Base-by-base conservation (phyloP, 768 basidiomycete genomes). In the Phaffia tasmanica region DNA sequence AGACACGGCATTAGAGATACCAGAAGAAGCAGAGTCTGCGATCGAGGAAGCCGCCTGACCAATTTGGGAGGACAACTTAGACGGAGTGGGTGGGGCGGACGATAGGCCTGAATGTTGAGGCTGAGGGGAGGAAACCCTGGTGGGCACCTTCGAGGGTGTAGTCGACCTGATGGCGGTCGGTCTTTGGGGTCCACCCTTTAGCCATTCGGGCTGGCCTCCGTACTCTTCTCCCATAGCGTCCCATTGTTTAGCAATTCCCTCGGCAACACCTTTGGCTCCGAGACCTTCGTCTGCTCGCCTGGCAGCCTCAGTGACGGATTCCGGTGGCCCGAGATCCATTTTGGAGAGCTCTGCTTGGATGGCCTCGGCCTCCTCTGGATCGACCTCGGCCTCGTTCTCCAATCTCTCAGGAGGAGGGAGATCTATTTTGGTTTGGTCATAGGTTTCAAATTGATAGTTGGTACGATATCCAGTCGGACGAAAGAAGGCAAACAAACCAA, bases 271-370 rank as follows among this genome's bases (percentile, higher is more conserved):
- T 23, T 70, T 67, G 19, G 59, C 67, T 11, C 65, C 60, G 32
- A 70, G 32, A 14, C 68, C 66, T 55, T 70, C 55, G 60, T 68
- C 57, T 19, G 47, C 63, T 60, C 57, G 47, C 57, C 63, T 9
- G 49, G 70, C 67, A 23, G 70, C 65, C 46, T 74, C 68, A 0
- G 69, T 70, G 64, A 76, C 75, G 54, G 72, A 63, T 64, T 77
- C 76, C 7, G 75, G 76, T 60, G 74, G 73, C 49, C 75, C 74
- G 9, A 76, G 57, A 19, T 74, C 73, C 77, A 77, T 77, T 55
- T 70, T 63, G 32, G 73, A 70, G 35, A 76, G 69, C 14, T 63
- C 49, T 8, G 70, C 65, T 27, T 67, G 65, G 18, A 67, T 49
- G 18, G 47, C 46, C 46, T 61, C 59, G 59, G 23, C n/a, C n/a